Base-by-base conservation (phyloP, 1,284 basidiomycete species). In the Caloboletus firmus region DNA sequence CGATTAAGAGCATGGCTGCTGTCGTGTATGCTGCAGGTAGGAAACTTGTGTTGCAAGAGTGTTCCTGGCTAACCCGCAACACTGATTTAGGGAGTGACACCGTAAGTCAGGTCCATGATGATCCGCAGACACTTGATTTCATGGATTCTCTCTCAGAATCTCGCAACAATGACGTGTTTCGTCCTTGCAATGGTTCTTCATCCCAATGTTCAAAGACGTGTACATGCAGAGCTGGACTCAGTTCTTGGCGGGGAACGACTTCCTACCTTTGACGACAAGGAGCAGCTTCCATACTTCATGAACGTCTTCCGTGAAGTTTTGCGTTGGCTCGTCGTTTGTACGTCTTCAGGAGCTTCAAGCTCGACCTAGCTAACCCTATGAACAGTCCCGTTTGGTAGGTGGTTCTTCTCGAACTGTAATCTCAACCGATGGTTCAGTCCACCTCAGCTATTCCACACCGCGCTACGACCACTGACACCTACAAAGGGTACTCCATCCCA, bases 1-100 rank as follows among this genome's bases (percentile, higher is more conserved):
- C 37, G 15, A 52, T 52, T 31, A 52, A 52, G 13, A 52, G 51
- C 31, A 52, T 52, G 39, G 51, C 51, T 9, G 51, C 51, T n/a
- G 51, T 52, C 3, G 51, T 52, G 13, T 52, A 52, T 22, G 51
- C 48, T 28, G 51, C 48, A 51, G 47, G 51, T 52, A 26, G 18
- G 51, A 24, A 18, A 10, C 11, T 8, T 13, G 24, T 20, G 24
- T 26, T 15, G 2, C 11, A 2, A 2, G 5, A 9, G 20, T 20
- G 3, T 18, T 28, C 34, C 13, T 51, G 15, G 22, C 37, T 52
- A 13, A 52, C 31, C 2, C 12, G 7, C 13, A 11, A 10, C 13
- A 15, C 28, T 10, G 2, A 22, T 28, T 22, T 22, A 52, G 51
- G 51, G n/a, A 52, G 51, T 41, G 47, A 52, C 51, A 52, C 51